Evolutionary conservation across 2,329 filamentous ascomycete genomes (phyloP), one percentile per base, ranked within the genome.

Genomic region (Zasmidium angulare): DNA sequence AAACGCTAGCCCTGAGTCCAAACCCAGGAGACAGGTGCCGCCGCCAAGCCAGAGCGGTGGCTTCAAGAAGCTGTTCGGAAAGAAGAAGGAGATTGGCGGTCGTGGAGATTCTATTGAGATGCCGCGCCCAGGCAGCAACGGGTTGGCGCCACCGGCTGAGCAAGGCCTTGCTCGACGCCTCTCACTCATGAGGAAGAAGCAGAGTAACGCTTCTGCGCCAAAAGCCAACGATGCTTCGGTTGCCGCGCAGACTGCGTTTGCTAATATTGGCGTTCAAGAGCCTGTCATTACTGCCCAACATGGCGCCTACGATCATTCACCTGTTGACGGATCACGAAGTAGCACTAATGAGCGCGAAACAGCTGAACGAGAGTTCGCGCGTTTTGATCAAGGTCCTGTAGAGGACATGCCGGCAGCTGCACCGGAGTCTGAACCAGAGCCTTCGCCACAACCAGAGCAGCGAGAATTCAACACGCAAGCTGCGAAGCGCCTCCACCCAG

Each of bases 381-480:
- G 79, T 22, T 98, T 98, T 71, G 89, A 95, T 69, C 93, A 98
- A 76, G 95, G 93, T 1, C 95, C 95, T 1, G 82, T 97, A 22
- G 76, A 84, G 10, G 92, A 98, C 58, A 89, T 95, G 73, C 93
- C 95, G 2, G 90, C 92, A 1, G 96, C 96, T 70, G 81, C 85
- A 11, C 90, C 90, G 2, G 71, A 75, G 2, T 75, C 76, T 21
- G 69, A 74, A 10, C 53, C 65, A 10, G 66, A 67, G 23, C 52
- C 53, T 2, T 63, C 62, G 7, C 60, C 64, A 2, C 19, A 57
- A 29, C 61, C 63, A 20, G 59, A 61, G 11, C 62, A 64, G 43
- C 66, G 60, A 46, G 58, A 63, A 2, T 68, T 64, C 62, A 66
- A 67, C 31, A 65, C 63, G 12, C 53, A 53, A 26, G 49, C 60